Evolutionary conservation across 2,329 filamentous ascomycete species (phyloP), one percentile per base, ranked within the genome.

Genomic region (Fusarium miscanthi): DNA sequence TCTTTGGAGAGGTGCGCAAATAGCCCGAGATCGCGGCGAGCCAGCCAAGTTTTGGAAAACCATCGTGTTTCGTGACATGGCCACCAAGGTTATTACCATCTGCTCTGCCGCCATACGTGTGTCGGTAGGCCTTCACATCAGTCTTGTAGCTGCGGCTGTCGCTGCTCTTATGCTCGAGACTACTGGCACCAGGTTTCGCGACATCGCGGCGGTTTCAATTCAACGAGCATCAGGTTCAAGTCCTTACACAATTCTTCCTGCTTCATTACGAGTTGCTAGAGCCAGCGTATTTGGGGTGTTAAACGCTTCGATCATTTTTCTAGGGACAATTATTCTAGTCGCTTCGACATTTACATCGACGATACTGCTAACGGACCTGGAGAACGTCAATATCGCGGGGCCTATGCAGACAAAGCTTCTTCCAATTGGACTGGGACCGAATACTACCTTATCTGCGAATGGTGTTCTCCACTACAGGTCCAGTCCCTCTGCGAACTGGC

Each of bases 221-320:
- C 46, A 23, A 1, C n/a, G 30, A 19, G 46, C 30, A 23, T 49
- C 16, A 2, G 11, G 30, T 33, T 19, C 21, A 2, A 23, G 46
- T 3, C 21, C n/a, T 33, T 51, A 33, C 8, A 19, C 8, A 14
- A 35, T 14, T 2, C 1, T 23, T 19, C 11, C 46, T 11, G 6
- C n/a, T 35, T 35, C 8, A 19, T 33, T 23, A 14, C 11, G 30
- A 8, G n/a, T 33, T 19, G 8, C n/a, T 5, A 2, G 4, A 7
- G 0, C 17, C 7, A 2, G 30, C 4, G 4, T 11, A 19, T 14
- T 33, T 0, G 16, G 6, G 2, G 30, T 23, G 0, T 5, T 33
- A 1, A n/a, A 10, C 7, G 2, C 16, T 33, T 33, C 14, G 1
- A 14, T 3, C 16, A 23, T 45, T 2, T 31, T 23, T 19, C 1